Percentiles rank a stretch among this genome's conserved stretches.
phyloP scores from a whole-genome alignment of 306 rosid genomes.

The Rosa rugosa region DNA sequence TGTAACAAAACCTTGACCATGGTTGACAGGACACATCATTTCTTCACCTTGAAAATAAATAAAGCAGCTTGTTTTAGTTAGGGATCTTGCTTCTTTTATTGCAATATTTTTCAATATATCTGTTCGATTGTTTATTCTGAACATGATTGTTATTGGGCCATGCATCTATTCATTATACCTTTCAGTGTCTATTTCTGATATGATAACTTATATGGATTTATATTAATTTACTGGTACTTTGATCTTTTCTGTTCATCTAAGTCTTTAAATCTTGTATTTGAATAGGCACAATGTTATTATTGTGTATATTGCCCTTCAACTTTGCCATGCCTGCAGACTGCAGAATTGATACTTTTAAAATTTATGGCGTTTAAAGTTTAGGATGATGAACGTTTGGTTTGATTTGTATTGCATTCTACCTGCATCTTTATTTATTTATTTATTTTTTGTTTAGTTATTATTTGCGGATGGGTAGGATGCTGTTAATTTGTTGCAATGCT shows the following conservation, averaged over 20 bases:
- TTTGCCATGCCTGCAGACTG: neutral
- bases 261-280: neutral
- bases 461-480: neutral
- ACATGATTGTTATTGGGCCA: neutral
- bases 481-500: neutral
- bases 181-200: neutral
- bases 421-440: neutral
- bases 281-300: neutral
- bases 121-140: neutral
- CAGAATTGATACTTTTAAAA: neutral
- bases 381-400: neutral
- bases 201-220: neutral
- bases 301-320: neutral
- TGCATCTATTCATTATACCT: neutral
- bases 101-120: neutral
- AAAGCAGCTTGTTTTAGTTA: constrained; percentile 5
- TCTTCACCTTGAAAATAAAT: neutral
- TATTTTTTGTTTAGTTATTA: too few species aligned
- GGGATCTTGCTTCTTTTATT: neutral
- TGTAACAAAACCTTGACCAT: constrained; percentile 9
- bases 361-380: neutral
- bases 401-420: neutral
- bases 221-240: neutral
- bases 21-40: neutral
- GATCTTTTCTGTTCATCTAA: neutral